A percentile compares a stretch with the other conserved stretches of the same genome.
These are phyloP conservation scores for Rhodotorula sp. DNA, from an alignment of 1,284 basidiomycete species.

Conservation along the genomic window DNA sequence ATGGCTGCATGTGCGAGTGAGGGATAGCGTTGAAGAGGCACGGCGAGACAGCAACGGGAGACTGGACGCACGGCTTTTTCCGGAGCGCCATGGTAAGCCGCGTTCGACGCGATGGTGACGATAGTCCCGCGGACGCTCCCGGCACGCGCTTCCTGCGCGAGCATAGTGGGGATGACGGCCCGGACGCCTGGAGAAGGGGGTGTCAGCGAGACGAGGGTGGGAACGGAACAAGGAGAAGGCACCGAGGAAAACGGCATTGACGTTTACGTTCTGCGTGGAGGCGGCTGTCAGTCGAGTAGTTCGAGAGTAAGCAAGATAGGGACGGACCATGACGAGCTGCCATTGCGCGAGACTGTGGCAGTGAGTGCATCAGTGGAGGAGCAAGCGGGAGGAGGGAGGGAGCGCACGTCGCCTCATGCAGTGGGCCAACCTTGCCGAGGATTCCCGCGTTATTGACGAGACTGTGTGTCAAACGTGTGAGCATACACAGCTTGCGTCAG, in stretches of 20 bases:
- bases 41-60: background rate
- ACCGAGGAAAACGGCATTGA: constrained; percentile 26
- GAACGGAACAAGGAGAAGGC: background rate
- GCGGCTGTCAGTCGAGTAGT: no score
- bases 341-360: no score
- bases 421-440: constrained; percentile 16
- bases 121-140: constrained; percentile 24
- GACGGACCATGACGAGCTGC: no score
- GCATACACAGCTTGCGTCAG: no score
- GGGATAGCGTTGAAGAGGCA: no score
- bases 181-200: constrained; percentile 1
- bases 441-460: constrained; percentile 34
- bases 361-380: background rate
- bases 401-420: constrained; percentile 27
- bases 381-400: background rate
- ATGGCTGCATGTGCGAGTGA: no score
- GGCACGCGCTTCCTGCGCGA: constrained; percentile 13
- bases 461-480: no score
- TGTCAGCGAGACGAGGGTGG: background rate
- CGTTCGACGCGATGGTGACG: constrained; percentile 33
- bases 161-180: constrained; percentile 29
- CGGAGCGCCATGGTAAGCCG: constrained; percentile 28
- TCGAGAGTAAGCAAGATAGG: no score
- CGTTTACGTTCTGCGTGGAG: constrained; percentile 18
- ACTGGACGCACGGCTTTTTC: constrained; percentile 19